These are phyloP conservation scores for Pulicaria dysenterica DNA, from an alignment of 129 eudicot genomes.

Conservation along the genomic window DNA sequence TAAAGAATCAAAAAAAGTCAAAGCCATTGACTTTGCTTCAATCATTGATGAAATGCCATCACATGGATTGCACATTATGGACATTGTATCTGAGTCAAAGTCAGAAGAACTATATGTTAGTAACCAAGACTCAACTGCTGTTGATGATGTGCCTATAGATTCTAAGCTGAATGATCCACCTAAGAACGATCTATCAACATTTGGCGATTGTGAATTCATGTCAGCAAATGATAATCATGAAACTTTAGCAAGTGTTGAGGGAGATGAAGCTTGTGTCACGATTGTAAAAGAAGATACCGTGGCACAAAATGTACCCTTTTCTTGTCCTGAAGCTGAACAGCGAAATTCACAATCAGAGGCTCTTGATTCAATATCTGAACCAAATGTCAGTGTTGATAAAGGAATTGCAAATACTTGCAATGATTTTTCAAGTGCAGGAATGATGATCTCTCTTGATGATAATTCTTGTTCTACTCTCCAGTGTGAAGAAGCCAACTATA, in stretches of 20 bases:
- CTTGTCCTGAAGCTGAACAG: slow-evolving; percentile 29
- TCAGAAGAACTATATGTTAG: no score
- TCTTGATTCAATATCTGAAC: slow-evolving; percentile 6
- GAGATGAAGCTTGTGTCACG: slow-evolving; percentile 13
- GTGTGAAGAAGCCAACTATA: slow-evolving; percentile 23
- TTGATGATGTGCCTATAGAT: slow-evolving; percentile 1
- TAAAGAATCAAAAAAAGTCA: slow-evolving; percentile 42
- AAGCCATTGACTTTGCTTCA: slow-evolving; percentile 59
- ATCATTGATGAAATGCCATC: slow-evolving; percentile 55
- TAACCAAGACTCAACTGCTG: no score
- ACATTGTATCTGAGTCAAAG: slow-evolving; percentile 35
- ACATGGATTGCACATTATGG: slow-evolving; percentile 60
- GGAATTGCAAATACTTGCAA: slow-evolving; percentile 25
- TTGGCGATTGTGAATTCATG: slow-evolving; percentile 12
- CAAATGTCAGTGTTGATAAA: slow-evolving; percentile 24
- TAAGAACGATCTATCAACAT: slow-evolving; percentile 28
- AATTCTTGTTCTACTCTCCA: slow-evolving; percentile 22
- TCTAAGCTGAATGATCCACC: slow-evolving; percentile 23
- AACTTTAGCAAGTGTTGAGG: slow-evolving; percentile 23
- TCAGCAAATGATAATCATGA: slow-evolving; percentile 25
- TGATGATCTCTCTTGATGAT: slow-evolving; percentile 20
- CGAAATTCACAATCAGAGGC: slow-evolving; percentile 20
- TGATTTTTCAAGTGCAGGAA: slow-evolving; percentile 26
- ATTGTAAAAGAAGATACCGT: slow-evolving; percentile 26
- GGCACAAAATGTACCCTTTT: slow-evolving; percentile 8